Conservation (phyloP, 2,329 filamentous ascomycete species). For the Botryotinia convoluta region DNA sequence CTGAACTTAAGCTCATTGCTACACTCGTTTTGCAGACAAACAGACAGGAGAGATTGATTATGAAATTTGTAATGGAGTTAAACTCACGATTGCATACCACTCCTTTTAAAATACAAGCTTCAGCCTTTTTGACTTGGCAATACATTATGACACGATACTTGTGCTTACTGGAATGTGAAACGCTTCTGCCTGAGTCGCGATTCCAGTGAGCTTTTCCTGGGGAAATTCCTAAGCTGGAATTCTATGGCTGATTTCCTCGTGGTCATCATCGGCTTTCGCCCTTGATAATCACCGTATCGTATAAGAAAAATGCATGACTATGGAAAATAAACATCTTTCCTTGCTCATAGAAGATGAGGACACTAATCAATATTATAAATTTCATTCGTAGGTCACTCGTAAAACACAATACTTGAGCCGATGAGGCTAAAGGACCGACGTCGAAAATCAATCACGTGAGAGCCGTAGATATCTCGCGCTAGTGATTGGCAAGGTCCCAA, state of each 20-base stretch:
- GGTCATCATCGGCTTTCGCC: not conserved
- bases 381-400: not conserved
- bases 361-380: not conserved
- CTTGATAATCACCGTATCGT: not conserved
- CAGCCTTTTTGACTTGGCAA: not conserved
- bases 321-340: not conserved
- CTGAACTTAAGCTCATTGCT: not conserved
- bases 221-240: not conserved
- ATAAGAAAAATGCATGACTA: too few species aligned
- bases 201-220: not conserved
- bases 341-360: not conserved
- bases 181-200: not conserved
- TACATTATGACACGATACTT: not conserved
- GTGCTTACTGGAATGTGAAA: not conserved
- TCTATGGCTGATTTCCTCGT: not conserved
- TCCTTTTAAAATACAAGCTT: not conserved
- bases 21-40: not conserved
- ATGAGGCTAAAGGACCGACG: not conserved
- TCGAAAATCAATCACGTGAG: not conserved
- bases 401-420: not conserved
- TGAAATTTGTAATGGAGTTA: not conserved
- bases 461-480: not conserved
- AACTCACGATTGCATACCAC: not conserved
- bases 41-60: not conserved
- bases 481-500: slow-evolving; percentile 14